Base-by-base conservation (phyloP, 345 rosid genomes). In the Lepidium aucheri region DNA sequence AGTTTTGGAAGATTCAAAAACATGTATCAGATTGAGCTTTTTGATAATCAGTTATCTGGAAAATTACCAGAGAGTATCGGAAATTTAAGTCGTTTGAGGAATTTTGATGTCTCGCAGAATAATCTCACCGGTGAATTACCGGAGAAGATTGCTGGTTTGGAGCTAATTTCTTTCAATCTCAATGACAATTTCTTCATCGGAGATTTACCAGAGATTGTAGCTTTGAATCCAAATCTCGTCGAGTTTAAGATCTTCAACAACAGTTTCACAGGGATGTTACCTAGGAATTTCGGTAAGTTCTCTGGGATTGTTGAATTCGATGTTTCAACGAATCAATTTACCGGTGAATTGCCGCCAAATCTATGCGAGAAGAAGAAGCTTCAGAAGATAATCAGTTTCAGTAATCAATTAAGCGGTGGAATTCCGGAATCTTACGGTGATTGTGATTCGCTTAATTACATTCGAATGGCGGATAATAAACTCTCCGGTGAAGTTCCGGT, bases 171-270 rank as follows among this genome's bases (percentile, higher is more conserved):
- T 13, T 63, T 89, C 53, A 72, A 79, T 68, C 79, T 89, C 32
- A 83, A 85, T 24, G 93, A 89, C 44, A 89, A 89, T 36, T 43
- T 39, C 64, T 72, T 89, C 70, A 75, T 46, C 12, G 93, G 96
- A 1, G 81, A 76, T 40, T 63, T 89, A 38, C 87, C 93, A 0
- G 76, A 68, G 4, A 49, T 68, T 16, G 39, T 89, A 41, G 85
- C 86, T 41, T 10, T 65, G 9, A 89, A 85, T 63, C 85, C 80
- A 1, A 75, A 78, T 60, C 73, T 89, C 28, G 17, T 6, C 49
- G 66, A 72, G 13, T 74, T 89, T 20, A 83, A 79, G 53, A 81
- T 89, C 78, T 89, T 84, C 79, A 85, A 87, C 75, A 90, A 90
- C 83, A 85, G 84, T 61, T 90, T 90, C 35, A 70, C 77, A 0